A percentile compares a stretch with the other conserved stretches of the same genome.
Conservation (phyloP, 2,329 filamentous ascomycete species). For the Nemania bipapillata region DNA sequence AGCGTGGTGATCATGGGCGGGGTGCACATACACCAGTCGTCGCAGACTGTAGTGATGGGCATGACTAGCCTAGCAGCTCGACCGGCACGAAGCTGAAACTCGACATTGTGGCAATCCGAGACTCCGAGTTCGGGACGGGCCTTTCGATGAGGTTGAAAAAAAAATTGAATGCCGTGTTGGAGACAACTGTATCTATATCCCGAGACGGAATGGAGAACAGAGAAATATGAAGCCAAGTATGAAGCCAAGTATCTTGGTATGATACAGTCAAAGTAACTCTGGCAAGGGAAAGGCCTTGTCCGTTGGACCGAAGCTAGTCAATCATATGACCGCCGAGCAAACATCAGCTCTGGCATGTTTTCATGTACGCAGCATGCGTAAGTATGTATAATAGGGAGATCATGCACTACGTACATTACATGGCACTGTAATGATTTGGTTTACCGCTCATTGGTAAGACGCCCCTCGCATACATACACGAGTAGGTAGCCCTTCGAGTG, state of each 20-base stretch:
- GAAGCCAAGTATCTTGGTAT: background rate
- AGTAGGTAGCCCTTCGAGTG: slow-evolving; percentile 31
- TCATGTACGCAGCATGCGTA: background rate
- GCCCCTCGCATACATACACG: slow-evolving; percentile 14
- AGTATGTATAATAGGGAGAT: background rate
- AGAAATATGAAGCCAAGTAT: background rate
- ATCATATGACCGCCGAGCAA: slow-evolving; percentile 4
- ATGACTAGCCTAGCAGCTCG: background rate
- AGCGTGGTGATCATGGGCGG: slow-evolving; percentile 3
- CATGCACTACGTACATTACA: too few relatives aligned
- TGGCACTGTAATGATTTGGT: slow-evolving; percentile 1
- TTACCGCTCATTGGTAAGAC: slow-evolving; percentile 19
- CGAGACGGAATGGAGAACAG: background rate
- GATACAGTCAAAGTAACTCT: background rate
- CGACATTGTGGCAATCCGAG: slow-evolving; percentile 10
- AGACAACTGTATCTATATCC: background rate
- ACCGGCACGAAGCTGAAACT: slow-evolving; percentile 6
- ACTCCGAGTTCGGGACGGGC: slow-evolving; percentile 7
- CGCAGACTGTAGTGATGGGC: background rate
- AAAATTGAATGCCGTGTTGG: slow-evolving; percentile 5
- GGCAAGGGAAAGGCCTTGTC: background rate
- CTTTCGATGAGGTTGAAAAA: slow-evolving; percentile 2
- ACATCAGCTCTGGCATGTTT: background rate
- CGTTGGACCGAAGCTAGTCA: slow-evolving; percentile 13
- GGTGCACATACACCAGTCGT: background rate